Base-by-base conservation (phyloP, 345 rosid genomes). In the Citrus cavaleriei region DNA sequence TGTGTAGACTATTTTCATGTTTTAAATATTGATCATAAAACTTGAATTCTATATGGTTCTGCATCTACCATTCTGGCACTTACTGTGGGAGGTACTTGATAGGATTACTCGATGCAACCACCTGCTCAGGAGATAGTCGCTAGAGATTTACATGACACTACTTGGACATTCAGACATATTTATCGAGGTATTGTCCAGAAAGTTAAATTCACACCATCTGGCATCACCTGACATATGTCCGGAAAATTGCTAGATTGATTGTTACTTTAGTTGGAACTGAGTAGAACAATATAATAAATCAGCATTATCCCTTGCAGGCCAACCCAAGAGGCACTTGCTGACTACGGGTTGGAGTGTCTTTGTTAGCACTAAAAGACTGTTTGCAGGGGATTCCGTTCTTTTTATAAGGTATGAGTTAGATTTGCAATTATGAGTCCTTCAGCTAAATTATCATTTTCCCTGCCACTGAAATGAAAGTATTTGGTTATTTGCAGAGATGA, bases 341-440 rank as follows among this genome's bases (percentile, higher is more conserved):
- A 95, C 98, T 68, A 93, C 98, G 28, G 98, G 98, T 42, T 95
- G 98, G 98, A 95, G 98, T 77, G 94, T 93, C 40, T 93, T 95
- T 87, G 95, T 95, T 64, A 92, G 97, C 90, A 91, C 92, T 13
- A 95, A 95, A 83, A 91, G 97, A 83, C 97, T 95, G 70, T 89
- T 91, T 75, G 93, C 98, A 80, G 97, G 98, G 30, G 98, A 95
- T 85, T 93, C 98, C 25, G 98, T 95, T 85, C 90, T 95, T 57
- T 95, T 95, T 74, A 91, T 93, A 77, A 92, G 98, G 98, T 95
- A 84, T 75, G 71, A 77, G 70, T 66, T 64, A 19, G 58, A 34
- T 30, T 59, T 27, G 58, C 2, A 28, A 24, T 34, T 25, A 5
- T 7, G 32, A 51, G 74, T 34, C 24, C 8, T 80, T 81, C 19